Evolutionary conservation across 345 rosid genomes (phyloP).

Genomic region (Citrus sp.): DNA sequence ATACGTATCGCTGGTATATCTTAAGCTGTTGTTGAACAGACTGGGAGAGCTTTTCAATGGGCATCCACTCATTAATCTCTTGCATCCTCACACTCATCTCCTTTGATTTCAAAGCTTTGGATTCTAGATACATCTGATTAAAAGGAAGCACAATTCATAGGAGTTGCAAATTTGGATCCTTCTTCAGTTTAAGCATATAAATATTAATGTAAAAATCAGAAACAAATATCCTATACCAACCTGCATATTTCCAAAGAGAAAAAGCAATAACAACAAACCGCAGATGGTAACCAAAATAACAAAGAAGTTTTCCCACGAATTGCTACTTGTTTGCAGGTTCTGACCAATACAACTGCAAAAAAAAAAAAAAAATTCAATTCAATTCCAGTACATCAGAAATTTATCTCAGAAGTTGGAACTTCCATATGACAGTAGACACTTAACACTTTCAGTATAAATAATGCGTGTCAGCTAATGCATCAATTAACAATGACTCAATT

Average conservation of each 20-base stretch:
- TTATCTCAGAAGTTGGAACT: background rate
- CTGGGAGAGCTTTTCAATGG: background rate
- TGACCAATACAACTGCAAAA: conserved; percentile 4
- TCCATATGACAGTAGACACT: too few species aligned
- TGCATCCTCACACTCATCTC: background rate
- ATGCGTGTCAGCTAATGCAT: too few species aligned
- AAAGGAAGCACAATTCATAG: background rate
- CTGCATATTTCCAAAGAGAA: conserved; percentile 16
- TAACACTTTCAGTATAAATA: too few species aligned
- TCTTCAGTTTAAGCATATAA: background rate
- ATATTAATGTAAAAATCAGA: too few species aligned
- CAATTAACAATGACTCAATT: too few species aligned
- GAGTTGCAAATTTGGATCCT: background rate
- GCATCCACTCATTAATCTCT: background rate
- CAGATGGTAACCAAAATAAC: background rate
- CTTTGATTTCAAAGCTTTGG: background rate
- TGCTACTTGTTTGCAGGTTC: background rate
- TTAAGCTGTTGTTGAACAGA: background rate
- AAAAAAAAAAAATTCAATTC: background rate
- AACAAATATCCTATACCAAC: background rate
- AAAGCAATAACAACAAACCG: background rate
- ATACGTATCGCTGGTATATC: background rate
- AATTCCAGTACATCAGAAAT: background rate
- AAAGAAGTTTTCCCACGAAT: background rate
- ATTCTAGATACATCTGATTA: background rate